Base-by-base conservation (phyloP, 2,329 filamentous ascomycete genomes). In the Xylariaceae sp. region DNA sequence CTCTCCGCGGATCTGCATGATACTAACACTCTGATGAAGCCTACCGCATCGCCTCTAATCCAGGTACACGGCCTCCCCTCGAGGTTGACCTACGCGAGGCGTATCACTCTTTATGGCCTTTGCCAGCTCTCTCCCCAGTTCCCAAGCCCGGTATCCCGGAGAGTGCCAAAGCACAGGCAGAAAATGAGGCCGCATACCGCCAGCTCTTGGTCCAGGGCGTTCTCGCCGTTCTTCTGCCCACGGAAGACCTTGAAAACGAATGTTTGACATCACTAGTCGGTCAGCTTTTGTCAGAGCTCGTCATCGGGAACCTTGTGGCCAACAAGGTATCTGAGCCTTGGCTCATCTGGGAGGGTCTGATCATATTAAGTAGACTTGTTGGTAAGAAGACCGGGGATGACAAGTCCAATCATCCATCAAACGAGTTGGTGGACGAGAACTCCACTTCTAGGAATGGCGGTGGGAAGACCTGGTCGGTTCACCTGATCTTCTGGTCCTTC, bases 211-310 rank as follows among this genome's bases (percentile, higher is more conserved):
- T 91, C 14, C 83, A 91, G 61, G 88, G 85, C 22, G 76, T 90
- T 29, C 72, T 98, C 50, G 85, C 88, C 20, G 75, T 95, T 42
- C 77, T 98, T 14, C 76, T 98, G 17, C 93, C 93, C 8, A 93
- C 90, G 14, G 92, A 97, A 60, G 92, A 97, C 64, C 73, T 97
- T 32, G 83, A 92, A 60, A 97, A 95, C 64, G 81, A 81, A 43
- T 95, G 88, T 64, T 74, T 97, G 58, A 85, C 87, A 45, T 79
- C 88, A 27, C 74, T 98, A 50, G 85, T 96, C 51, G 82, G 83
- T 44, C 89, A 96, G 67, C 86, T 97, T 54, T 76, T 97, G 50
- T 88, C 90, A 6, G 90, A 96, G 67, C 82, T 95, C 64, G 88
- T 97, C 51, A 75, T 98, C 53, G 88, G 88, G 51, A 90, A 88